Conservation (phyloP, 2,329 filamentous ascomycete species). For the Leptographium galeiforme region DNA sequence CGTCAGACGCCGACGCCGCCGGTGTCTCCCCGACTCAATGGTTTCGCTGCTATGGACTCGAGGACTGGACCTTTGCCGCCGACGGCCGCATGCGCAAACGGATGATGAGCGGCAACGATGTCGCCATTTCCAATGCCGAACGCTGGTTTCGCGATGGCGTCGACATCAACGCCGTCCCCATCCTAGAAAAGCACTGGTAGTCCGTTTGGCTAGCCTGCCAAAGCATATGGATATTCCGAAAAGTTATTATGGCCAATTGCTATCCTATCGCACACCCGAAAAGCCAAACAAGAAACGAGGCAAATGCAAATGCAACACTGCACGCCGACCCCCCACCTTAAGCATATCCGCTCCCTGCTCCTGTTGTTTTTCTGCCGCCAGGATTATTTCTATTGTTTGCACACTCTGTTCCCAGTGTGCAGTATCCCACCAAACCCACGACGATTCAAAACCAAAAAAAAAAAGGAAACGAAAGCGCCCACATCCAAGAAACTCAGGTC, state of each 20-base stretch:
- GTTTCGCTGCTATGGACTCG: constrained; percentile 78
- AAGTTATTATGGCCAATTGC: neutral
- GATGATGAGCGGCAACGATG: constrained; percentile 64
- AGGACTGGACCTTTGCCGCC: constrained; percentile 63
- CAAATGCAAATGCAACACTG: neutral
- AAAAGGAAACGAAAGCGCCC: too few relatives aligned
- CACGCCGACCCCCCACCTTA: neutral
- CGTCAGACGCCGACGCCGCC: constrained; percentile 26
- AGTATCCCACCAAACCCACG: neutral
- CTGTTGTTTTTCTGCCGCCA: neutral
- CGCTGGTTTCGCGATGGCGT: constrained; percentile 59
- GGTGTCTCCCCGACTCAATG: constrained; percentile 35
- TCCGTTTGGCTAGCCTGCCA: neutral
- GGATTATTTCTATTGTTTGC: neutral
- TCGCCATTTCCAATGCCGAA: constrained; percentile 46
- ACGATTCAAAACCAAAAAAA: neutral
- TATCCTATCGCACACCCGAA: neutral
- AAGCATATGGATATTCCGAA: neutral
- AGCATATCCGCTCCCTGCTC: neutral
- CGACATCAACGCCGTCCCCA: constrained; percentile 53
- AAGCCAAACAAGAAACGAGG: neutral
- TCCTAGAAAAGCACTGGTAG: constrained; percentile 56
- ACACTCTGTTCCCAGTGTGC: neutral
- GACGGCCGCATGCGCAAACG: constrained; percentile 61
- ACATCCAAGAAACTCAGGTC: too few relatives aligned